Percentiles rank a stretch among this genome's conserved stretches.
Evolutionary conservation across 2,329 filamentous ascomycete species (phyloP).

Genomic region (Cladosporium sp.): DNA sequence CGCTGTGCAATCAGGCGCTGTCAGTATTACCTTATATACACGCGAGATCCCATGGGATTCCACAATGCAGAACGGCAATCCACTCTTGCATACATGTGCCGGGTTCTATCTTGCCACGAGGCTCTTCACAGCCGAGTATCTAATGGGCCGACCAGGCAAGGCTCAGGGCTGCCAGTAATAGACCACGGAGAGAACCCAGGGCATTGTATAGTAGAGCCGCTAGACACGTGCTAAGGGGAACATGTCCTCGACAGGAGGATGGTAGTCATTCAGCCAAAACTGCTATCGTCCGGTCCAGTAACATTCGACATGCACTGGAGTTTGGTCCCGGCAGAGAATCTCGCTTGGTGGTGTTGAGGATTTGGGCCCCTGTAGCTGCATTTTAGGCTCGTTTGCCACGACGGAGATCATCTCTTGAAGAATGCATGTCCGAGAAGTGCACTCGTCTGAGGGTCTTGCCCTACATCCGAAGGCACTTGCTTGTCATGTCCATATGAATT

Average conservation of each 20-base stretch:
- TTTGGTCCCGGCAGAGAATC: not conserved
- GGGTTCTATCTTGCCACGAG: not conserved
- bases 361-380: not conserved
- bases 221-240: not conserved
- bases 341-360: slow-evolving; percentile 4
- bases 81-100: not conserved
- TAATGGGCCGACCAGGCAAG: not conserved
- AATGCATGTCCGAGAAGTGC: not conserved
- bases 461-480: not conserved
- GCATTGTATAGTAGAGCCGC: not conserved
- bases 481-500: not conserved
- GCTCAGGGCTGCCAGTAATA: not conserved
- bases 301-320: not conserved
- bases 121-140: not conserved
- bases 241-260: not conserved
- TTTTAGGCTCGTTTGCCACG: not conserved
- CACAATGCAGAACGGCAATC: not conserved
- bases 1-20: not conserved
- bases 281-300: not conserved
- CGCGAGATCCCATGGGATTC: not conserved
- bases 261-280: not conserved
- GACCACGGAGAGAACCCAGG: not conserved
- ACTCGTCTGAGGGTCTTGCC: not conserved
- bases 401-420: slow-evolving; percentile 5
- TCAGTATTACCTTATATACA: not conserved